A percentile compares a stretch with the other conserved stretches of the same genome.
These are phyloP conservation scores for Entonaema liquescens DNA, from an alignment of 495 filamentous ascomycete species.

Conservation along the genomic window DNA sequence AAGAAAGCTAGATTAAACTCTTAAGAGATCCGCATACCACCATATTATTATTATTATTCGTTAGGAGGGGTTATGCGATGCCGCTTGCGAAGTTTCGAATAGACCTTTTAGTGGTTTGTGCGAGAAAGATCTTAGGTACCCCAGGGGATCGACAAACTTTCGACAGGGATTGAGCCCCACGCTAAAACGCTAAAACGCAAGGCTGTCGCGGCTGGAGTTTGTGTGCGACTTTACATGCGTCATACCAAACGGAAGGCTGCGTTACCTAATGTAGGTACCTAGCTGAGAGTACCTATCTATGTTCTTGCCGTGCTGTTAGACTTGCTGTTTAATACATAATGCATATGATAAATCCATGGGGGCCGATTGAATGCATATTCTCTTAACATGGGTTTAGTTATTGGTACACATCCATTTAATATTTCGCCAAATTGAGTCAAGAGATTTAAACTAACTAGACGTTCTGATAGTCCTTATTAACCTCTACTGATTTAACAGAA, in stretches of 20 bases:
- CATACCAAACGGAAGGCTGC: slow-evolving; percentile 28
- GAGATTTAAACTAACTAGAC: neutral
- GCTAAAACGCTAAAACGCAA: slow-evolving; percentile 18
- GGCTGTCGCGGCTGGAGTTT: slow-evolving; percentile 9
- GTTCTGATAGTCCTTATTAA: neutral
- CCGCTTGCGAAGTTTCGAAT: neutral
- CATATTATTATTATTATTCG: slow-evolving; percentile 20
- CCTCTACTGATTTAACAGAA: neutral
- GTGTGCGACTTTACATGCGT: slow-evolving; percentile 27
- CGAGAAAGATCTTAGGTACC: slow-evolving; percentile 7
- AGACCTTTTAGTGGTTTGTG: slow-evolving; percentile 19
- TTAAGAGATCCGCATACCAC: slow-evolving; percentile 15
- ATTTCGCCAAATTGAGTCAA: neutral
- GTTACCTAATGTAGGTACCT: neutral
- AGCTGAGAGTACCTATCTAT: neutral
- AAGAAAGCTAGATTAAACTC: neutral
- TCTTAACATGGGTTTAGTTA: neutral
- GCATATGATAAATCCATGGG: neutral
- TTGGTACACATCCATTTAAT: neutral
- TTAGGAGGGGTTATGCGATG: neutral
- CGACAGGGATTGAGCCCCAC: slow-evolving; percentile 27
- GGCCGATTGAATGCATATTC: neutral
- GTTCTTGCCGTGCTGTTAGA: neutral
- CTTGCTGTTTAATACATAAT: slow-evolving; percentile 1
- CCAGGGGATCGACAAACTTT: slow-evolving; percentile 21